Conservation (phyloP, 2,329 filamentous ascomycete species). For the Lasiodiplodia citricola region DNA sequence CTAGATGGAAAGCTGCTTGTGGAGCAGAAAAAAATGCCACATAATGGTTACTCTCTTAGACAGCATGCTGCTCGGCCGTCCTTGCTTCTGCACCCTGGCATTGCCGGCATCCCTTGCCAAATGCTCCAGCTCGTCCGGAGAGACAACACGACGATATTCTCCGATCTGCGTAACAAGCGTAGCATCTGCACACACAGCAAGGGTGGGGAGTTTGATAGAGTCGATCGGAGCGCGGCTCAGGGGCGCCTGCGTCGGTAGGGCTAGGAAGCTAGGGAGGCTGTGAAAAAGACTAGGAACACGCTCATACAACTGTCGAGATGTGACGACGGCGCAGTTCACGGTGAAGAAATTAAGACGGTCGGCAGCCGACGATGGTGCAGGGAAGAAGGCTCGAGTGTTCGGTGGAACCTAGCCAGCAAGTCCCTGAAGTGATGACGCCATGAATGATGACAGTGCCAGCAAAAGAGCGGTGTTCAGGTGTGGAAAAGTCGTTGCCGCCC, state of each 20-base stretch:
- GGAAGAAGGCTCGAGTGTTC: neutral
- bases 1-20: neutral
- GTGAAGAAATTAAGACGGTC: neutral
- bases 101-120: constrained; percentile 8
- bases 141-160: neutral
- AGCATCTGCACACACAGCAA: neutral
- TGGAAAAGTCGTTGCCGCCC: constrained; percentile 20
- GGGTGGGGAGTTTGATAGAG: neutral
- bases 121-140: neutral
- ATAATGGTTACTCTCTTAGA: neutral
- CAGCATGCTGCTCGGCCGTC: neutral
- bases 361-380: neutral
- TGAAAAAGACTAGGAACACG: neutral
- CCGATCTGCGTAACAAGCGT: neutral
- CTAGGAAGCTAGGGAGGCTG: neutral
- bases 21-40: neutral
- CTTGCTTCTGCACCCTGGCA: neutral
- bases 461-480: constrained; percentile 12
- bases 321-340: neutral
- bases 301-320: neutral
- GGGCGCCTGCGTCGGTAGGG: neutral
- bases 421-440: constrained; percentile 17
- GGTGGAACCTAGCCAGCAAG: neutral
- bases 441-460: neutral
- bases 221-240: constrained; percentile 3